Base-by-base conservation (phyloP, 2,329 filamentous ascomycete species). In the Penicillium sp. region DNA sequence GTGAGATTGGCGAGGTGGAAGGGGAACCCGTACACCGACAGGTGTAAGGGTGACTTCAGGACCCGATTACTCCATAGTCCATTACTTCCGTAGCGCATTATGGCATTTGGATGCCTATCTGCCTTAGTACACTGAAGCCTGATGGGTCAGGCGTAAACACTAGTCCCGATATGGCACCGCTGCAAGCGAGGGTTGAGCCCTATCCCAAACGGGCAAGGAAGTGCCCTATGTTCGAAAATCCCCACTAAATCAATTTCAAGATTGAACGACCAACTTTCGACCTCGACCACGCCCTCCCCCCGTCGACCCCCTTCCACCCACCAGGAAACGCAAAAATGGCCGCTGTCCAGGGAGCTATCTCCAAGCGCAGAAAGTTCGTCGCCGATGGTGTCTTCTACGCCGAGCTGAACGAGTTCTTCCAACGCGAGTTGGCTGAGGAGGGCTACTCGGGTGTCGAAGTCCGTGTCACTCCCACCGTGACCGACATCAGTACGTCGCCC, bases 341-440 rank as follows among this genome's bases (percentile, higher is more conserved):
- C 56, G 66, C 69, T 61, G 61, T 65, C 56, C 69, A 71, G 61
- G 68, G 68, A 62, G 68, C 67, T 60, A 71, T 73, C 56, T 72
- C 69, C 50, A 73, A 73, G 66, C 67, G 68, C 55, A 62, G 70
- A 56, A 69, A 90, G 82, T 90, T 89, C 77, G 84, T 90, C 70
- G 85, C 84, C 61, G 92, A 98, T 75, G 92, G 92, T 83, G 92
- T 98, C 68, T 98, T 98, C 86, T 98, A 95, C 76, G 92, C 92
- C 79, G 92, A 98, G 78, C 79, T 98, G 74, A 98, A 98, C 84
- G 92, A 98, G 79, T 98, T 98, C 85, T 98, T 98, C 87, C 92
- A 96, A 82, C 90, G 92, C 74, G 92, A 98, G 78, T 80, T 98
- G 70, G 92, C 92, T 70, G 92, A 98, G 83, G 93, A 98, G 79